Evolutionary conservation across 768 basidiomycete genomes (phyloP), one percentile per base, ranked within the genome.

Genomic region (Russula sp.): DNA sequence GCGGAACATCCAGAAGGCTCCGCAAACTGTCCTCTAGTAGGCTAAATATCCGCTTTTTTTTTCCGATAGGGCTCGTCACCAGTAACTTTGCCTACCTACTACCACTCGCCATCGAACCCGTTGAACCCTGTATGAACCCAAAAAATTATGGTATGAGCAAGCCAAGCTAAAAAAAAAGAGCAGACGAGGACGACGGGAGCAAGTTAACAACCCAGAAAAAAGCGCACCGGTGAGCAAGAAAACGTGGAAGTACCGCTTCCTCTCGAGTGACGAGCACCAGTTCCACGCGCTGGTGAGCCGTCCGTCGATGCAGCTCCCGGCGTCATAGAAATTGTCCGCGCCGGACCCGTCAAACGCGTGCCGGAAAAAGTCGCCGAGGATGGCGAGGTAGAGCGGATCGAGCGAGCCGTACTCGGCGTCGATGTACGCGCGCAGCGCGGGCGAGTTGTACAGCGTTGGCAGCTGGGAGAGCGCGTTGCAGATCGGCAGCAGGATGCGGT

Each of bases 271-370:
- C 52, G 85, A 84, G 74, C 91, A 93, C 91, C 91, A 93, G 70
- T 93, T 91, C 91, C 91, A 93, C 5, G 91, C 91, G 71, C 89
- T 91, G 35, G 91, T 93, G 68, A 93, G 73, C 4, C 91, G 80
- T 13, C 90, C 90, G 68, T 93, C 90, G 66, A 93, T 92, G 67
- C 81, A 83, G 25, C 87, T 90, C 18, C 91, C 90, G 42, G 90
- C 91, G 70, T 93, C 90, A 70, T 87, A 91, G 76, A 90, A 92
- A 71, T 90, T 92, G 69, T 92, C 90, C 3, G 90, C 91, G n/a
- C 91, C 91, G 29, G 88, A 90, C 1, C 91, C 91, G 72, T 93
- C 90, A 70, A 93, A 93, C 1, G 85, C 91, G 67, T 93, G 91
- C 51, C 87, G 78, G 75, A 93, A 93, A 76, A 93, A 92, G 72